These are phyloP conservation scores for Kwoniella dejecticola DNA, from an alignment of 768 basidiomycete genomes.

Conservation along the genomic window DNA sequence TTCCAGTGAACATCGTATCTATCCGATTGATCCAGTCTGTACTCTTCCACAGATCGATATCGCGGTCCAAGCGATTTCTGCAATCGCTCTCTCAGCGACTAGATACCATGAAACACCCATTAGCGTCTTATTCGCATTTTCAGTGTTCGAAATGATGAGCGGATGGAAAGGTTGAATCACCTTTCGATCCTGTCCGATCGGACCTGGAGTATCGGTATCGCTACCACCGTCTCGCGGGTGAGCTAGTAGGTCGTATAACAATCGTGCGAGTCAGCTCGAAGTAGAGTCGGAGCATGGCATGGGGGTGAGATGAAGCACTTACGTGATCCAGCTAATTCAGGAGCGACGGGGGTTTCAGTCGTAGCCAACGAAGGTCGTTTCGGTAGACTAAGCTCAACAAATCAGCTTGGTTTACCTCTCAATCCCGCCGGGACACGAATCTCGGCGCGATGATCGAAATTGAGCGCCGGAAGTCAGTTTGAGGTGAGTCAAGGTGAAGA, in stretches of 20 bases:
- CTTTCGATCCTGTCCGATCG: constrained; percentile 34
- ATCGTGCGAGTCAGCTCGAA: too few species aligned
- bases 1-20: constrained; percentile 89
- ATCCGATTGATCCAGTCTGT: constrained; percentile 75
- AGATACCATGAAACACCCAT: constrained; percentile 5
- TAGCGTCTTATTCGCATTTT: too few species aligned
- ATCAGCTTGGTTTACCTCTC: background rate
- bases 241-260: too few species aligned
- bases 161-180: constrained; percentile 11
- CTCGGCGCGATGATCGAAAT: too few species aligned
- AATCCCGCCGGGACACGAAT: background rate
- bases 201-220: constrained; percentile 50
- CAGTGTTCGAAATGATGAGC: too few species aligned
- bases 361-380: constrained; percentile 45
- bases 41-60: constrained; percentile 79
- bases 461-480: too few species aligned
- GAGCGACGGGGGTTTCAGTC: constrained; percentile 26
- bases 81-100: constrained; percentile 64
- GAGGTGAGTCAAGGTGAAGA: too few species aligned
- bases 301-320: constrained; percentile 3
- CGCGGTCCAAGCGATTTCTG: constrained; percentile 66
- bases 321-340: constrained; percentile 28
- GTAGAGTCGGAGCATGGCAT: too few species aligned
- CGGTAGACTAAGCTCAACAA: constrained; percentile 33
- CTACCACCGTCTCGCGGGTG: constrained; percentile 35